Evolutionary conservation across 306 rosid genomes (phyloP).

Genomic region (Vigna unguiculata): DNA sequence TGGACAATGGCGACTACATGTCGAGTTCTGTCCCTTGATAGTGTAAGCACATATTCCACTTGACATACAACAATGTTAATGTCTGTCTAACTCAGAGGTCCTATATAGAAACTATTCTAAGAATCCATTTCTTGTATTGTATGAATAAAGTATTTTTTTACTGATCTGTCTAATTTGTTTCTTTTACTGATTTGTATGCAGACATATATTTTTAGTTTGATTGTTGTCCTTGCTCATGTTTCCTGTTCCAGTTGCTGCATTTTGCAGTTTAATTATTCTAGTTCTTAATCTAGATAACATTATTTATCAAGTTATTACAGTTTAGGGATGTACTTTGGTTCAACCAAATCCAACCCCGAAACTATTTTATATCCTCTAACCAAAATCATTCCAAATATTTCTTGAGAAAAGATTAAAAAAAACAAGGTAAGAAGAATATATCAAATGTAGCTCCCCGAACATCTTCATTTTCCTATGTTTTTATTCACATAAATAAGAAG

Average conservation of each 20-base stretch:
- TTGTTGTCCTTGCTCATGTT: slow-evolving; percentile 15
- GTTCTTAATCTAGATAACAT: slow-evolving; percentile 5
- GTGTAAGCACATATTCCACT: slow-evolving; percentile 59
- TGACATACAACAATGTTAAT: slow-evolving; percentile 34
- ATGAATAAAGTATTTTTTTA: slow-evolving; percentile 1
- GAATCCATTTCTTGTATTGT: background rate
- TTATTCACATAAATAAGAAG: background rate
- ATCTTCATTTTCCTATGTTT: background rate
- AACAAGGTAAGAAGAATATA: background rate
- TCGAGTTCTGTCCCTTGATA: slow-evolving; percentile 88
- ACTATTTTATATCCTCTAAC: slow-evolving; percentile 21
- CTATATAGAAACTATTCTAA: slow-evolving; percentile 24
- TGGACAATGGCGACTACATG: slow-evolving; percentile 92
- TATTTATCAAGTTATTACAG: slow-evolving; percentile 13
- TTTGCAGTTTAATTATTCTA: slow-evolving; percentile 3
- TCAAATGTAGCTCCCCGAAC: background rate
- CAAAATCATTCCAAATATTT: background rate
- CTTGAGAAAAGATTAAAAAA: background rate
- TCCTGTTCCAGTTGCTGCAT: background rate
- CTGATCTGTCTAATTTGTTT: background rate
- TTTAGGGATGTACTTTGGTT: background rate
- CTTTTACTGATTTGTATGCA: background rate
- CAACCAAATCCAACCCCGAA: background rate
- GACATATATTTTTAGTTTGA: background rate
- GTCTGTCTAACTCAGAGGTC: slow-evolving; percentile 11